These are phyloP conservation scores for Catenaria anguillulae DNA, from an alignment of 371 early-diverging fungal genomes.

Conservation along the genomic window DNA sequence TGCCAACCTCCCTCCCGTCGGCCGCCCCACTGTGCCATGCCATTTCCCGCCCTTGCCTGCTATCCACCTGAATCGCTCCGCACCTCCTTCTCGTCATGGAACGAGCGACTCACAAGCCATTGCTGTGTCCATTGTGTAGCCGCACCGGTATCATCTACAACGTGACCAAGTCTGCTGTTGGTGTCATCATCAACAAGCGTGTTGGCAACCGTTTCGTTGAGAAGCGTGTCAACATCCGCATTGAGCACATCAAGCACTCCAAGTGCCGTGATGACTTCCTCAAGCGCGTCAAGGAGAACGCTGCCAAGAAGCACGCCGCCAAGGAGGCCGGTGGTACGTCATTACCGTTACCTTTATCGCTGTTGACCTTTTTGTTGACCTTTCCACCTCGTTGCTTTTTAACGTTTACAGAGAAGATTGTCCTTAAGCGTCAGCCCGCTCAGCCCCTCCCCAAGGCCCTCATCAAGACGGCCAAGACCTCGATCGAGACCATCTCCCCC, in stretches of 20 bases:
- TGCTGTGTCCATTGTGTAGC: no score
- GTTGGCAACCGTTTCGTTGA: conserved; percentile 96
- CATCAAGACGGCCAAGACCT: conserved; percentile 76
- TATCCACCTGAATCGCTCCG: no score
- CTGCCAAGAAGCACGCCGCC: conserved; percentile 66
- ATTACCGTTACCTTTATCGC: not conserved
- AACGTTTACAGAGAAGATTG: conserved; percentile 34
- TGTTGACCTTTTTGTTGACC: no score
- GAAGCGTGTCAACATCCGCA: conserved; percentile 95
- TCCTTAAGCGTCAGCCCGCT: conserved; percentile 85
- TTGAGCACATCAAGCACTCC: conserved; percentile 99
- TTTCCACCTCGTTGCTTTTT: not conserved
- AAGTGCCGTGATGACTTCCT: conserved; percentile 98
- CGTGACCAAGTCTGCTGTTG: conserved; percentile 96
- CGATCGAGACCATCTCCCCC: conserved; percentile 80
- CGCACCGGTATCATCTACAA: conserved; percentile 97
- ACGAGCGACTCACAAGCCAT: no score
- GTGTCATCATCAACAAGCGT: conserved; percentile 95
- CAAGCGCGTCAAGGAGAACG: conserved; percentile 92
- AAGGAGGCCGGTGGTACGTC: conserved; percentile 37
- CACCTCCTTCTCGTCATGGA: no score
- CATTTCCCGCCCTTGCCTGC: no score
- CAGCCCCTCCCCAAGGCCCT: conserved; percentile 82
- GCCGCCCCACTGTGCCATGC: no score
- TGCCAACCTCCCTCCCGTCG: no score